Base-by-base conservation (phyloP, 441 rosid species). In the Breynia disticha region DNA sequence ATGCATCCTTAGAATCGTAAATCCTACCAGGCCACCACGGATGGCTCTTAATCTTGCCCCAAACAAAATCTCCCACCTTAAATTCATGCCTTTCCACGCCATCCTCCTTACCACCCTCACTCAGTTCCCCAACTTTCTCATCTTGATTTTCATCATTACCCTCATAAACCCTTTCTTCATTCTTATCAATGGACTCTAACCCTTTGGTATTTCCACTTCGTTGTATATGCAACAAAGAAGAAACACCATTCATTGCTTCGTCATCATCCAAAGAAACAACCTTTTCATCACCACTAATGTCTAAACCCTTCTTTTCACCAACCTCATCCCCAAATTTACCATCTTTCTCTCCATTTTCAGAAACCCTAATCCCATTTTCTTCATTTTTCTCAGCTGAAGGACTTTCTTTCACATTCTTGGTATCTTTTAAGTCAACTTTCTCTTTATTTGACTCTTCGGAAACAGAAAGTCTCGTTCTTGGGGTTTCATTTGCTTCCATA, bases 21-120 rank as follows among this genome's bases (percentile, higher is more conserved):
- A 90, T 50, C 82, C 78, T 79, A 39, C 93, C 96, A 0, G 97
- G 93, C 97, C 96, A 90, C 93, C 95, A 90, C 48, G 86, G 87
- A 55, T 90, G 83, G 55, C 76, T 67, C 68, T 69, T 84, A 49
- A 76, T 75, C 70, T 82, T 79, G 46, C 84, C 90, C 96, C 97
- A 90, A 11, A 87, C 90, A 52, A 83, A 83, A 66, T 83, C 95
- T 62, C 96, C 97, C 11, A 79, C 82, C 59, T 59, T 63, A 53
- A 77, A 85, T 52, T 62, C 72, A 63, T 73, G 59, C 46, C 38
- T 62, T 37, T 60, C 86, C 14, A 63, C 82, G 16, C 52, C 64
- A 41, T 55, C 77, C 0, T 67, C 76, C 6, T 64, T 81, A 3
- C 3, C 51, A 24, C 55, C 52, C 11, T 59, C 56, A 5, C 21